Evolutionary conservation across 495 filamentous ascomycete species (phyloP).

Genomic region (Talaromyces liani): DNA sequence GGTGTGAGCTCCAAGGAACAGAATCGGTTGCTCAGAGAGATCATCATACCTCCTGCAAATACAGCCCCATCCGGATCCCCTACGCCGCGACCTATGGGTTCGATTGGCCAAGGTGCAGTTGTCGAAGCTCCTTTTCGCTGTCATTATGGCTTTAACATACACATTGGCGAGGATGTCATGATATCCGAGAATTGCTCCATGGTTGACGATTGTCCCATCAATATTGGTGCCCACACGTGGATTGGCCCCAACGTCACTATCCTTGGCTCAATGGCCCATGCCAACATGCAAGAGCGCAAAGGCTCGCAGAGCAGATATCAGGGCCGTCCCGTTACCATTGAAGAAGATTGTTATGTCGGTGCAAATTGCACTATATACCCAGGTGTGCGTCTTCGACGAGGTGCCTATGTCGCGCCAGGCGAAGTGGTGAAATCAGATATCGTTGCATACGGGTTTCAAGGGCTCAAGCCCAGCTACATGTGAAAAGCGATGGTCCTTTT

Average conservation of each 20-base stretch:
- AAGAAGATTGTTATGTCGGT: conserved; percentile 86
- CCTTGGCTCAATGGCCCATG: conserved; percentile 65
- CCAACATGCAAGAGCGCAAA: conserved; percentile 66
- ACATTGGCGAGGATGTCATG: conserved; percentile 76
- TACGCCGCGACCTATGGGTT: conserved; percentile 37
- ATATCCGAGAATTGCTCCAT: conserved; percentile 85
- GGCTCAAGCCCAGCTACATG: conserved; percentile 39
- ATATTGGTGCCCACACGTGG: conserved; percentile 68
- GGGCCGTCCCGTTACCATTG: conserved; percentile 69
- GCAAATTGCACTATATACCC: conserved; percentile 75
- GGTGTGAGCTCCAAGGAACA: conserved; percentile 74
- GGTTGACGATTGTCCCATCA: conserved; percentile 66
- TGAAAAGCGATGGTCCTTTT: conserved; percentile 16
- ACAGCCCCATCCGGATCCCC: conserved; percentile 37
- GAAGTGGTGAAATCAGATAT: conserved; percentile 40
- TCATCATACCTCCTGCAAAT: conserved; percentile 44
- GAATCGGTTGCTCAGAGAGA: conserved; percentile 68
- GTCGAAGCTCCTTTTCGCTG: conserved; percentile 90
- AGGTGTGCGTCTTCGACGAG: conserved; percentile 37
- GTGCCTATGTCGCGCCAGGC: conserved; percentile 38
- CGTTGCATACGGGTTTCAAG: conserved; percentile 37
- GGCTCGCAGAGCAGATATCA: conserved; percentile 67
- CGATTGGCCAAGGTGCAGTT: conserved; percentile 65
- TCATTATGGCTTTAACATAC: conserved; percentile 94
- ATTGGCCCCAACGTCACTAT: conserved; percentile 88